These are phyloP conservation scores for Mycena leptocephala DNA, from an alignment of 768 basidiomycete species.

Conservation along the genomic window DNA sequence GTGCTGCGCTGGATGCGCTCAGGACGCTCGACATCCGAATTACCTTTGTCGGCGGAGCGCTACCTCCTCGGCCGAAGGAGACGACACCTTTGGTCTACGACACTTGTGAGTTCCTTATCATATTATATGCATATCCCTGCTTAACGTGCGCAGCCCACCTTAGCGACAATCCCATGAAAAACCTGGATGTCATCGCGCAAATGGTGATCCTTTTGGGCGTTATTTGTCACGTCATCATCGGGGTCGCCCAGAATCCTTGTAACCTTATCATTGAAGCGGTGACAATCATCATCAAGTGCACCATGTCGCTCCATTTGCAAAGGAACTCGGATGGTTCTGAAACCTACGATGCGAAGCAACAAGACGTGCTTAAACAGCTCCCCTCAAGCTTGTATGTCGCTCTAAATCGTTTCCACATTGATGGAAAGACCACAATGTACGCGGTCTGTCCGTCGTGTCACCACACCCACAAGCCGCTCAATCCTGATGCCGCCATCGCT, in stretches of 20 bases:
- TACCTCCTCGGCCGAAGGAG: background rate
- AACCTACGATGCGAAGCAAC: background rate
- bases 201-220: background rate
- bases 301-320: background rate
- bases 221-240: conserved; percentile 16
- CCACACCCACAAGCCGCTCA: background rate
- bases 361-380: conserved; percentile 9
- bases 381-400: conserved; percentile 16
- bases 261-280: conserved; percentile 8
- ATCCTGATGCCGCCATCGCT: background rate
- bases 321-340: background rate
- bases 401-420: conserved; percentile 12
- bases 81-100: background rate
- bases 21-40: too few relatives aligned
- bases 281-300: background rate
- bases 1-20: too few relatives aligned
- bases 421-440: background rate
- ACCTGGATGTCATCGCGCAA: conserved; percentile 11
- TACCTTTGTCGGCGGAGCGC: too few relatives aligned
- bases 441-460: conserved; percentile 22
- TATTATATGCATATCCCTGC: background rate
- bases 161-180: background rate
- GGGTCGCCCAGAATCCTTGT: background rate
- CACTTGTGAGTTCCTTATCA: background rate
- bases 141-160: background rate